phyloP scores from a whole-genome alignment of 371 early-diverging fungal species.

The Mucor irregularis region DNA sequence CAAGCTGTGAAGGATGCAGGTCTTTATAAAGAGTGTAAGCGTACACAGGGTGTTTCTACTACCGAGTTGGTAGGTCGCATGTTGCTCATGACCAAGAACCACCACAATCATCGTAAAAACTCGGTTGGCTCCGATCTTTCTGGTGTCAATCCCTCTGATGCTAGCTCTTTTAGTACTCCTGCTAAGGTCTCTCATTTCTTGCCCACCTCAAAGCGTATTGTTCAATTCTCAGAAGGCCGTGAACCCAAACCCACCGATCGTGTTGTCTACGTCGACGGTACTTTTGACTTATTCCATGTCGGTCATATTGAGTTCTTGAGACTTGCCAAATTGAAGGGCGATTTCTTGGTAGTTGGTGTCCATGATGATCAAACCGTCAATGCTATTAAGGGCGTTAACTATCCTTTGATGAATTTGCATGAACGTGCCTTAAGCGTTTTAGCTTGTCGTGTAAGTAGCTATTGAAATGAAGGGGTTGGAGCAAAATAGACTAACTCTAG shows the following conservation, averaged over 20 bases:
- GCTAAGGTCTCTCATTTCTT: conserved; percentile 80
- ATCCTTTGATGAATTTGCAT: conserved; percentile 93
- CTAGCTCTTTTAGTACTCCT: conserved; percentile 52
- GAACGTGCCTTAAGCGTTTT: conserved; percentile 89
- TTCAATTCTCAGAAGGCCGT: conserved; percentile 83
- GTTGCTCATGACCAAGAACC: conserved; percentile 90
- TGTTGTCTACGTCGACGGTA: conserved; percentile 94
- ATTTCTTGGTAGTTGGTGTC: conserved; percentile 92
- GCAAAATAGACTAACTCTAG: no score
- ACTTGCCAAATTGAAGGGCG: conserved; percentile 82
- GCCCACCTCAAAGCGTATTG: conserved; percentile 83
- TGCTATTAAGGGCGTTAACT: conserved; percentile 83
- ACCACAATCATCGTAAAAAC: conserved; percentile 66
- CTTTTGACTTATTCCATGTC: conserved; percentile 95
- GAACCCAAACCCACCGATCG: conserved; percentile 69
- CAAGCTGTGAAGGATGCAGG: conserved; percentile 92
- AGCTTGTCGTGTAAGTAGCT: conserved; percentile 77
- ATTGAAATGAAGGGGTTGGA: no score
- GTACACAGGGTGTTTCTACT: conserved; percentile 92
- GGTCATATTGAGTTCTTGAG: conserved; percentile 95
- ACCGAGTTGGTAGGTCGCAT: conserved; percentile 96
- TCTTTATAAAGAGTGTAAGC: conserved; percentile 91
- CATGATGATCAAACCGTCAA: conserved; percentile 92
- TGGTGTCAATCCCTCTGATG: conserved; percentile 62
- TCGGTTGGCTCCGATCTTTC: conserved; percentile 27